These are phyloP conservation scores for Suhomyces emberorum DNA, from an alignment of 805 yeast genomes.

Conservation along the genomic window DNA sequence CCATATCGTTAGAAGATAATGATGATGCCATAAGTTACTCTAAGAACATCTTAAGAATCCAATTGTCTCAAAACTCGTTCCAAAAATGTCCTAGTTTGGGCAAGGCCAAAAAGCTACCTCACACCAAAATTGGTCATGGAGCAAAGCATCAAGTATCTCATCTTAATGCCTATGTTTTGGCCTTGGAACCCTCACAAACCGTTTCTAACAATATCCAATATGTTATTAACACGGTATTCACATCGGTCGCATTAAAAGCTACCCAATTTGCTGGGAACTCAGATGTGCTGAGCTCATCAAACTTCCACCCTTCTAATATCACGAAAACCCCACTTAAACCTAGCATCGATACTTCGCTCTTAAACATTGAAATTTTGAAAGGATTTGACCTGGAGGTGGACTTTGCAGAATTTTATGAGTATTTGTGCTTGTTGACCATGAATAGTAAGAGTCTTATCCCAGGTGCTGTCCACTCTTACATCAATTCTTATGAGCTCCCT, in stretches of 20 bases:
- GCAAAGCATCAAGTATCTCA: slow-evolving; percentile 12
- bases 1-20: not conserved
- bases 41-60: no score
- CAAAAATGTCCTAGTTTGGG: slow-evolving; percentile 9
- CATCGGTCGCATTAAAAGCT: no score
- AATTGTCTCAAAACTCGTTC: slow-evolving; percentile 7
- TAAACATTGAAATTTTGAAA: not conserved
- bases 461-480: slow-evolving; percentile 3
- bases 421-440: slow-evolving; percentile 14
- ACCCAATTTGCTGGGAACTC: no score
- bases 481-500: slow-evolving; percentile 6
- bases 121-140: slow-evolving; percentile 20
- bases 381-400: slow-evolving; percentile 4
- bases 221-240: no score
- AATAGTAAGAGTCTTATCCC: slow-evolving; percentile 15
- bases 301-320: no score
- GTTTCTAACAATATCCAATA: no score
- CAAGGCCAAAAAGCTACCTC: slow-evolving; percentile 9
- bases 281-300: no score
- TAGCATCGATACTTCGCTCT: no score
- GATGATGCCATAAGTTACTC: slow-evolving; percentile 4
- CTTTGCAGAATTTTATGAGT: slow-evolving; percentile 16
- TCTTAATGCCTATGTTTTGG: no score
- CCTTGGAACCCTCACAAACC: no score
- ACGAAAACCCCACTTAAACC: no score